A percentile compares a stretch with the other conserved stretches of the same genome.
Evolutionary conservation across 2,329 filamentous ascomycete species (phyloP).

Genomic region (Tolypocladium inflatum): DNA sequence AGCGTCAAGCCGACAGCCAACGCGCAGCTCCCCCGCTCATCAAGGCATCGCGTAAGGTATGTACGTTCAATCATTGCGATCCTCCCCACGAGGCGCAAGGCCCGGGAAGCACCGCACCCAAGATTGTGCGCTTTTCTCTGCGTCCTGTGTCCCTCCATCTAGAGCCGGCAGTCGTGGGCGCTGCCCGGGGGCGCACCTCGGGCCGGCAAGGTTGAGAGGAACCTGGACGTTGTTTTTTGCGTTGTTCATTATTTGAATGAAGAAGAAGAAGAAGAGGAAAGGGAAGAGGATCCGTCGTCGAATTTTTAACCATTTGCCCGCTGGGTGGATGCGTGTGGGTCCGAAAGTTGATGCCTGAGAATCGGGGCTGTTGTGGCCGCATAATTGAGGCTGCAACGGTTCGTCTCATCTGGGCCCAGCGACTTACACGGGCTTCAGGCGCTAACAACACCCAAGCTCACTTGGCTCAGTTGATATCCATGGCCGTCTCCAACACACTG

Average conservation of each 20-base stretch:
- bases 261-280: conserved; percentile 17
- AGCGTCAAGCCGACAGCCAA: neutral
- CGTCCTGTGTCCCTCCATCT: conserved; percentile 36
- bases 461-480: neutral
- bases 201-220: conserved; percentile 24
- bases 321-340: neutral
- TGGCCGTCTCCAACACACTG: neutral
- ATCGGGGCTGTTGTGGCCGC: neutral
- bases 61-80: conserved; percentile 53
- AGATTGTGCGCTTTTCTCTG: conserved; percentile 48
- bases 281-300: conserved; percentile 5
- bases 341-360: neutral
- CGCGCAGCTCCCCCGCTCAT: neutral
- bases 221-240: conserved; percentile 36
- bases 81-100: conserved; percentile 35
- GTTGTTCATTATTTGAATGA: conserved; percentile 34
- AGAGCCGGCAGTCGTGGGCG: conserved; percentile 36
- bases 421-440: neutral
- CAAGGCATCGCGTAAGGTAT: conserved; percentile 15
- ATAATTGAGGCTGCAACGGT: neutral
- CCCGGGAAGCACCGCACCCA: conserved; percentile 48
- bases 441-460: neutral
- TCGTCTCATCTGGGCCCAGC: neutral
- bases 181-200: conserved; percentile 33
- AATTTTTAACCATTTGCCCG: neutral